Percentiles rank a stretch among this genome's conserved stretches.
These are phyloP conservation scores for Teratosphaeria pseudoeucalypti DNA, from an alignment of 2,329 filamentous ascomycete species.

Conservation along the genomic window DNA sequence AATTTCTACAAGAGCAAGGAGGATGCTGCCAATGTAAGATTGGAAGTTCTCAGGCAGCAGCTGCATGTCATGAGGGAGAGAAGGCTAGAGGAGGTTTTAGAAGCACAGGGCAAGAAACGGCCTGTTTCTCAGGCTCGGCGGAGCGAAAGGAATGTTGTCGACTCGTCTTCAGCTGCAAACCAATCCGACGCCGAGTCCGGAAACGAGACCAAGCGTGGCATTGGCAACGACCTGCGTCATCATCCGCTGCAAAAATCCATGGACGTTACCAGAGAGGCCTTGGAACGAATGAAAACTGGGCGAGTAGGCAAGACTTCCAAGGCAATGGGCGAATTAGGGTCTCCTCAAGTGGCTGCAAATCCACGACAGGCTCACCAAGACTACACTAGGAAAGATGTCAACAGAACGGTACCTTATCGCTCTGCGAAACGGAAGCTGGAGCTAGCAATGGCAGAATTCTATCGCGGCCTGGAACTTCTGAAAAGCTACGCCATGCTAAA, in stretches of 20 bases:
- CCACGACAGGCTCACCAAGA: constrained; percentile 25
- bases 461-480: constrained; percentile 78
- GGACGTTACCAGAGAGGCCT: constrained; percentile 8
- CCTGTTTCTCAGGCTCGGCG: background rate
- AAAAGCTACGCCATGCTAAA: constrained; percentile 89
- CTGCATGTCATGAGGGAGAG: constrained; percentile 87
- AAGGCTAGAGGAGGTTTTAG: constrained; percentile 60
- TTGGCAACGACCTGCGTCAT: background rate
- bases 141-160: background rate
- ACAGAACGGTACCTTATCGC: constrained; percentile 61
- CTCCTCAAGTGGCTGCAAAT: constrained; percentile 23
- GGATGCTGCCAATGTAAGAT: constrained; percentile 72
- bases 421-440: constrained; percentile 88
- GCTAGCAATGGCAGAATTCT: constrained; percentile 82
- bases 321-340: constrained; percentile 30
- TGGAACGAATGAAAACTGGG: constrained; percentile 28
- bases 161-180: background rate
- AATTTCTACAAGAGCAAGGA: constrained; percentile 82
- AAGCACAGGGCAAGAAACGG: constrained; percentile 2
- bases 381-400: constrained; percentile 29
- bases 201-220: background rate
- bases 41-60: constrained; percentile 71
- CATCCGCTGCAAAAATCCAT: constrained; percentile 1
- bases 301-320: constrained; percentile 47
- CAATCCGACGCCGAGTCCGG: background rate